Base-by-base conservation (phyloP, 305 asterid species). In the Andrographis paniculata region DNA sequence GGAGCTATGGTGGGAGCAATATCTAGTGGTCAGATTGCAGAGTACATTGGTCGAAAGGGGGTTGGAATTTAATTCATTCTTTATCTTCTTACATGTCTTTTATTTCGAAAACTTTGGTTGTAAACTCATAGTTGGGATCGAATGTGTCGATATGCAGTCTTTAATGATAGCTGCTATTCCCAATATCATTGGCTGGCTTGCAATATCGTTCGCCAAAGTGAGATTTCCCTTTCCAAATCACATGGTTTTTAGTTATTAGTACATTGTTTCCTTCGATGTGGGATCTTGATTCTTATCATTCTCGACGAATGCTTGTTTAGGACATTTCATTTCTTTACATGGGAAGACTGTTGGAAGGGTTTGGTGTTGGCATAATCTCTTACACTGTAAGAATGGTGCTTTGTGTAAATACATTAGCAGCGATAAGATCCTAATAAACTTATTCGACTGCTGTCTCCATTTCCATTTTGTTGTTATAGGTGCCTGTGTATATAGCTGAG, bases 1-100 rank as follows among this genome's bases (percentile, higher is more conserved):
- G 97, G 97, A 37, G 94, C 97, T 46, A 84, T 88, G 97, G 95
- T 84, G 39, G 97, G 95, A 58, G 97, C 95, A 59, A 79, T 88
- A 62, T 77, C 94, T 40, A 88, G 97, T 55, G 97, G 95, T 61
- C 97, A 88, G 62, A 84, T 88, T 60, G 84, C 97, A 0, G 97
- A 88, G 70, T 84, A 88, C 63, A 77, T 82, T 45, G 97, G 97
- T 21, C 69, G 97, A 60, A 88, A 88, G 63, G 97, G 95, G 91
- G 97, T 88, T 75, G n/a, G 46, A 12, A 9, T 19, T 24, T 0
- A 53, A n/a, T 50, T 37, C 14, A 7, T 3, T 19, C 11, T 28
- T 42, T 17, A 47, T 18, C 18, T 37, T 17, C 39, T 53, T 20
- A 42, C 45, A 22, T 1, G 3, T 36, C 21, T 57, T 50, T 58